Evolutionary conservation across 371 early-diverging fungal species (phyloP).

Genomic region (Syncephalastrum sp.): DNA sequence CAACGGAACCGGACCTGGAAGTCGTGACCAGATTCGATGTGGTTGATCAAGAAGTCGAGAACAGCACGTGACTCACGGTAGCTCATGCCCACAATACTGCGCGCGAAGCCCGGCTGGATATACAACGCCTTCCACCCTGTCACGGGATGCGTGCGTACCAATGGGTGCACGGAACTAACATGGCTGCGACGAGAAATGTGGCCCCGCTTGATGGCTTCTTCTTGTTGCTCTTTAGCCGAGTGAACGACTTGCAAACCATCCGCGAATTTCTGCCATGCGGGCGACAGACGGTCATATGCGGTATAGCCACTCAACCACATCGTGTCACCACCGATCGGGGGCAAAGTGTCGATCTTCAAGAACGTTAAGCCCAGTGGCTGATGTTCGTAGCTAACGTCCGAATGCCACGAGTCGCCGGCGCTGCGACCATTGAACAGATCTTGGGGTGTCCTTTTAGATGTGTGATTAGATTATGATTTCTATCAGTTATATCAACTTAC

Average conservation of each 20-base stretch:
- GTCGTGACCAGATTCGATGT: constrained; percentile 51
- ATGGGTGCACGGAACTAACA: constrained; percentile 51
- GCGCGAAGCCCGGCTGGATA: constrained; percentile 64
- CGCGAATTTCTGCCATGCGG: constrained; percentile 50
- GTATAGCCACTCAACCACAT: constrained; percentile 56
- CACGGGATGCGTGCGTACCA: constrained; percentile 69
- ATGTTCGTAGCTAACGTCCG: constrained; percentile 59
- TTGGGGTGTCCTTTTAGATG: constrained; percentile 29
- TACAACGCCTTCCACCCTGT: constrained; percentile 70
- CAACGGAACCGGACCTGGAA: constrained; percentile 67
- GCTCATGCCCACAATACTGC: constrained; percentile 53
- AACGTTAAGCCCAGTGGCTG: constrained; percentile 58
- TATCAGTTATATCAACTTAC: background rate
- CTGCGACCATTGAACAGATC: constrained; percentile 46
- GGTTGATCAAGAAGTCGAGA: constrained; percentile 50
- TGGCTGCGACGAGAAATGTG: constrained; percentile 43
- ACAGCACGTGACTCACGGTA: constrained; percentile 56
- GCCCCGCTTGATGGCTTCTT: constrained; percentile 33
- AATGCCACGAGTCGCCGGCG: constrained; percentile 47
- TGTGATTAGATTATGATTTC: no score
- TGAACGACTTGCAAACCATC: constrained; percentile 67
- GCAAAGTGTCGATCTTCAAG: constrained; percentile 48
- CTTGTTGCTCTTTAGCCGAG: constrained; percentile 46
- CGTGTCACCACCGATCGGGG: constrained; percentile 56
- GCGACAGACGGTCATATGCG: constrained; percentile 59